These are phyloP conservation scores for Cladosporium sp. DNA, from an alignment of 2,329 filamentous ascomycete species.

Conservation along the genomic window DNA sequence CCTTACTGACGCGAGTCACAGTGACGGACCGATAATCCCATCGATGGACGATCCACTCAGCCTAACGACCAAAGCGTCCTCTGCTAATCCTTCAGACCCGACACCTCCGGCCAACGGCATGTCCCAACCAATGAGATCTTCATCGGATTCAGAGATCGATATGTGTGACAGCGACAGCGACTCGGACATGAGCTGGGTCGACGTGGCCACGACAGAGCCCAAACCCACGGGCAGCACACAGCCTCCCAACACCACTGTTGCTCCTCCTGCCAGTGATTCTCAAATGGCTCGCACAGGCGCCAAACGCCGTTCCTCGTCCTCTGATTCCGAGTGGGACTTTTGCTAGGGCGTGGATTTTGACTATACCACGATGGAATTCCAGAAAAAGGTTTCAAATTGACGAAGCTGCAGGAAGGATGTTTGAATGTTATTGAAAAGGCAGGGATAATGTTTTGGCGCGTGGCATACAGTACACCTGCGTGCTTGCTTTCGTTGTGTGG, in stretches of 20 bases:
- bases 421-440: neutral
- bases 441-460: neutral
- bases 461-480: neutral
- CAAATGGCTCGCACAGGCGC: neutral
- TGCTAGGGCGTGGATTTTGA: neutral
- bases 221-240: neutral
- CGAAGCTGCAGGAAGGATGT: neutral
- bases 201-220: neutral
- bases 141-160: neutral
- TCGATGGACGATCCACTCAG: neutral
- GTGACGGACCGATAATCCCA: neutral
- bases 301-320: neutral
- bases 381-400: neutral
- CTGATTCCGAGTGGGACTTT: conserved; percentile 4
- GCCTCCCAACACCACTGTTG: neutral
- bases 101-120: neutral
- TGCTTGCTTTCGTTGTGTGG: neutral
- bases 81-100: neutral
- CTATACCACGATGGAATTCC: too few species aligned
- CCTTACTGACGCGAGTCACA: neutral
- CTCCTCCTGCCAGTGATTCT: neutral
- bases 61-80: neutral
- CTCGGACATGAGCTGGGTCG: conserved; percentile 9
- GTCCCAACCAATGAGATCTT: neutral
- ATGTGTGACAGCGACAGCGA: conserved; percentile 6